Percentiles rank a stretch among this genome's conserved stretches.
phyloP scores from a whole-genome alignment of 768 basidiomycete genomes.

The Lyophyllum semitale region DNA sequence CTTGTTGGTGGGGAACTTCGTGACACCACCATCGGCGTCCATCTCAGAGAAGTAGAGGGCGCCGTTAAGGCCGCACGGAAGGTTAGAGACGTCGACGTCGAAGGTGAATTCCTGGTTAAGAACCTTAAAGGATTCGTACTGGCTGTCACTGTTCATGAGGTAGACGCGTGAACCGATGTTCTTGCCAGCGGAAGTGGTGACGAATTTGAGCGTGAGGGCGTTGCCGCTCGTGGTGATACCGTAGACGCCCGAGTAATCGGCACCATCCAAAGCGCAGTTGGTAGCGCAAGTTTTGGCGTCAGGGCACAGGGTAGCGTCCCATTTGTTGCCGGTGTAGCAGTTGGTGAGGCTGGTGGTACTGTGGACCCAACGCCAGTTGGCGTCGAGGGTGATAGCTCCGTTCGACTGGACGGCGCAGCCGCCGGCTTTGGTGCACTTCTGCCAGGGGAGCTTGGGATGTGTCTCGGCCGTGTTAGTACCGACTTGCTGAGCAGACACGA shows the following conservation, averaged over 20 bases:
- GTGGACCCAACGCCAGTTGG: conserved; percentile 67
- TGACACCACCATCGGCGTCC: too few relatives aligned
- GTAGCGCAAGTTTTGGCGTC: conserved; percentile 45
- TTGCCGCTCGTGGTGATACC: conserved; percentile 49
- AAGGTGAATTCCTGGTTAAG: too few relatives aligned
- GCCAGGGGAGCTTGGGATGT: too few relatives aligned
- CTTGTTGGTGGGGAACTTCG: too few relatives aligned
- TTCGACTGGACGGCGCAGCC: conserved; percentile 36
- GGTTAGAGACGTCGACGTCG: too few relatives aligned
- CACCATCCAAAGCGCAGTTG: conserved; percentile 44
- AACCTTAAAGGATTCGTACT: not conserved
- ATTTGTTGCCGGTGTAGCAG: conserved; percentile 56
- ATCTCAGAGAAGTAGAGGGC: too few relatives aligned
- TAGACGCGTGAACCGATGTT: conserved; percentile 33
- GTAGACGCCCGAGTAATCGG: conserved; percentile 49
- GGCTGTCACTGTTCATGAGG: not conserved
- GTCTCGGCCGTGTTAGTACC: too few relatives aligned
- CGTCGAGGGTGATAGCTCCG: conserved; percentile 49
- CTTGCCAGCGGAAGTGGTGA: conserved; percentile 35
- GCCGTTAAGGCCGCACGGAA: too few relatives aligned
- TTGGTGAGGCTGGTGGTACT: conserved; percentile 35
- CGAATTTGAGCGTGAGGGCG: conserved; percentile 49
- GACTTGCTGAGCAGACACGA: too few relatives aligned
- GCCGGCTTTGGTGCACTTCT: conserved; percentile 44
- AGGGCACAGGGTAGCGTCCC: conserved; percentile 51